A percentile compares a stretch with the other conserved stretches of the same genome.
These are phyloP conservation scores for Nitzschia inconspicua DNA, from an alignment of 108 stramenopile species.

Conservation along the genomic window DNA sequence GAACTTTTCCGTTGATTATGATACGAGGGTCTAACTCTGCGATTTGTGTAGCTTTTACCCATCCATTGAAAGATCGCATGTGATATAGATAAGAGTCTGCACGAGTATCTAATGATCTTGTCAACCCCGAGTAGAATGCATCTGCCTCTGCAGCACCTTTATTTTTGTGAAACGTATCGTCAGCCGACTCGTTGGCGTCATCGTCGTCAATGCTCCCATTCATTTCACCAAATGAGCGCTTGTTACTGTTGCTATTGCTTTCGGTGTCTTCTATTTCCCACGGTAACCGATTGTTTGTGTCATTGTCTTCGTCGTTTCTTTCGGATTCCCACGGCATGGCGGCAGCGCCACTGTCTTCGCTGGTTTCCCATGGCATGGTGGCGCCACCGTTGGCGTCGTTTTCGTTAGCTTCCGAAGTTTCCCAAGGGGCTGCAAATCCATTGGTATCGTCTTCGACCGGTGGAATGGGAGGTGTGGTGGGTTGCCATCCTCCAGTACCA, in stretches of 20 bases:
- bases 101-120: conserved; percentile 61
- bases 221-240: conserved; percentile 20
- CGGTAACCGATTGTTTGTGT: conserved; percentile 20
- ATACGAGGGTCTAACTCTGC: conserved; percentile 57
- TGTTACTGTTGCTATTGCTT: neutral
- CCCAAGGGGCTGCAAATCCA: conserved; percentile 1
- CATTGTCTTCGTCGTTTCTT: no score
- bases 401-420: neutral
- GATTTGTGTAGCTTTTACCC: conserved; percentile 96
- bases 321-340: conserved; percentile 17
- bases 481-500: conserved; percentile 33
- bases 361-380: conserved; percentile 10
- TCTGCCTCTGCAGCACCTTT: conserved; percentile 82
- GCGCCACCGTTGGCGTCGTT: neutral
- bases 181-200: conserved; percentile 13
- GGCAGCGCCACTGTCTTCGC: conserved; percentile 1
- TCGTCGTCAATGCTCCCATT: conserved; percentile 20
- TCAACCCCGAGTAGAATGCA: conserved; percentile 77
- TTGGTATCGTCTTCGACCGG: neutral
- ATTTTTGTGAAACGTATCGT: conserved; percentile 57
- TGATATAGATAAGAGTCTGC: conserved; percentile 90
- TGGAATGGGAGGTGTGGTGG: conserved; percentile 5
- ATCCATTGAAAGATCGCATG: conserved; percentile 96
- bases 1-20: conserved; percentile 44
- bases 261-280: conserved; percentile 1